A percentile compares a stretch with the other conserved stretches of the same genome.
These are phyloP conservation scores for Brassica carinata DNA, from an alignment of 345 rosid species.

Conservation along the genomic window DNA sequence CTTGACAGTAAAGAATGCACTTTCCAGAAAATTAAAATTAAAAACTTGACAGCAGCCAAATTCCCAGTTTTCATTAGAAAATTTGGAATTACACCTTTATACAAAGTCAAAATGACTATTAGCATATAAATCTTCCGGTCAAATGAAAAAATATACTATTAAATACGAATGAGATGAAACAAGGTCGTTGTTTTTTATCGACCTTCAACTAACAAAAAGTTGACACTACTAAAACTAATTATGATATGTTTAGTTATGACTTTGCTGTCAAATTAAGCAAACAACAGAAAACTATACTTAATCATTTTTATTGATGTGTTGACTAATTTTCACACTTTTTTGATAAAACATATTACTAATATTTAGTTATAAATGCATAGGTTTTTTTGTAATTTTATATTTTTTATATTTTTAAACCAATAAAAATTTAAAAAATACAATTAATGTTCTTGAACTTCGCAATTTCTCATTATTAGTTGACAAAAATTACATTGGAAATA, in stretches of 20 bases:
- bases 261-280: slow-evolving; percentile 13
- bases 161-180: not conserved
- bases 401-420: too few relatives aligned
- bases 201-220: slow-evolving; percentile 14
- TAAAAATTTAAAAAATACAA: too few relatives aligned
- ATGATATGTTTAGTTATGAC: slow-evolving; percentile 10
- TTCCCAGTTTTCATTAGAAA: not conserved
- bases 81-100: not conserved
- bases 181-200: slow-evolving; percentile 11
- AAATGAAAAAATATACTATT: not conserved
- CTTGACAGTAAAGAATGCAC: not conserved
- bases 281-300: not conserved
- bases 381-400: too few relatives aligned
- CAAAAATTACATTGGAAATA: too few relatives aligned
- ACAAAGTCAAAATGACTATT: not conserved
- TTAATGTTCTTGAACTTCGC: too few relatives aligned
- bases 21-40: not conserved
- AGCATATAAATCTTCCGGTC: not conserved
- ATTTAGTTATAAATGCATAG: too few relatives aligned
- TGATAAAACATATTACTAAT: too few relatives aligned
- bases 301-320: not conserved
- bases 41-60: slow-evolving; percentile 3
- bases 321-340: not conserved
- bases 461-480: too few relatives aligned
- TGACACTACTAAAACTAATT: not conserved